These are phyloP conservation scores for Ailanthus altissimus DNA, from an alignment of 345 rosid genomes.

Conservation along the genomic window DNA sequence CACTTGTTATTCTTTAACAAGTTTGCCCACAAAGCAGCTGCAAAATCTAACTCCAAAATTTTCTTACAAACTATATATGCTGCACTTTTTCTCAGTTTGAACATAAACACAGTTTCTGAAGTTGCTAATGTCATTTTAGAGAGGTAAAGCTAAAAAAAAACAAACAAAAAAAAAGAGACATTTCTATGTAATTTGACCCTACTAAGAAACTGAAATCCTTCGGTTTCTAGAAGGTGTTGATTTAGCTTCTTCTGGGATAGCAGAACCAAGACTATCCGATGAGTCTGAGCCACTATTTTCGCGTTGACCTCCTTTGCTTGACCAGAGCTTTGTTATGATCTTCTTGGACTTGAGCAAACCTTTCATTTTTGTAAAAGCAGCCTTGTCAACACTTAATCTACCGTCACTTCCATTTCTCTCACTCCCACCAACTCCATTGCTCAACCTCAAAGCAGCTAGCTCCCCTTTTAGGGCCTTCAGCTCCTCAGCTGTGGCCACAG, in stretches of 20 bases:
- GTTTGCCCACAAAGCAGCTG: neutral
- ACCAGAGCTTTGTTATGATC: constrained; percentile 55
- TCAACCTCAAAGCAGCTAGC: constrained; percentile 56
- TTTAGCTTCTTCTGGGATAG: constrained; percentile 52
- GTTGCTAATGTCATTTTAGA: constrained; percentile 21
- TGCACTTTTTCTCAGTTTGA: constrained; percentile 30
- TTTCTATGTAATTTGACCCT: constrained; percentile 14
- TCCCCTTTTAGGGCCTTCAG: constrained; percentile 68
- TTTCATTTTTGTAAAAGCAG: constrained; percentile 55
- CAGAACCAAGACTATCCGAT: constrained; percentile 67
- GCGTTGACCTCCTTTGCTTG: constrained; percentile 55
- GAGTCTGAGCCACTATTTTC: constrained; percentile 81
- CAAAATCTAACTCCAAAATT: neutral
- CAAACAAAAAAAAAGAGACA: constrained; percentile 3
- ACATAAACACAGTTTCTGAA: constrained; percentile 25
- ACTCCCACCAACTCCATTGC: constrained; percentile 35
- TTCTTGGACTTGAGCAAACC: constrained; percentile 75
- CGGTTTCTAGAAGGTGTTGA: constrained; percentile 69
- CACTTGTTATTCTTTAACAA: neutral
- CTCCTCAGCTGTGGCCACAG: constrained; percentile 67
- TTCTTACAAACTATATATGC: constrained; percentile 28
- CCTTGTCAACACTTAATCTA: constrained; percentile 25
- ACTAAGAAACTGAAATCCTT: constrained; percentile 73
- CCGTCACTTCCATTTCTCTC: constrained; percentile 37
- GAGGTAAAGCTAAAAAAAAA: constrained; percentile 2